These are phyloP conservation scores for Ogataea degrootiae DNA, from an alignment of 805 yeast genomes.

Conservation along the genomic window DNA sequence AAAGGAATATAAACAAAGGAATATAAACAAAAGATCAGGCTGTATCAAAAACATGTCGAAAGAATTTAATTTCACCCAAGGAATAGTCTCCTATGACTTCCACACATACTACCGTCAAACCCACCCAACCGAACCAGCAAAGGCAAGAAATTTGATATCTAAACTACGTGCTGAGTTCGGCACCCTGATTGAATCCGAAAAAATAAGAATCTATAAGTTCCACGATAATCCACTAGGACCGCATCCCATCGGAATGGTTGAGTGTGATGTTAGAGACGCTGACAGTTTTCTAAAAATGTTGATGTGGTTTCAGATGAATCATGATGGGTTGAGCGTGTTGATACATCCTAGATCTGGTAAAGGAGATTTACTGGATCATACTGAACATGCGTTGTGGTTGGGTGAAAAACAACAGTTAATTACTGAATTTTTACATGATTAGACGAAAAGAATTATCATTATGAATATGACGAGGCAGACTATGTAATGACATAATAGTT, in stretches of 20 bases:
- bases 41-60: neutral
- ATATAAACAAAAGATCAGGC: too few relatives aligned
- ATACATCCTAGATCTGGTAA: constrained; percentile 47
- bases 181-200: constrained; percentile 32
- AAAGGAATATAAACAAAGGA: too few relatives aligned
- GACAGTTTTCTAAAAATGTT: constrained; percentile 40
- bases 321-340: constrained; percentile 46
- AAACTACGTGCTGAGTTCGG: constrained; percentile 21
- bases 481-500: neutral
- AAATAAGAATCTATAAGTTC: constrained; percentile 38
- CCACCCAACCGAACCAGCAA: constrained; percentile 29
- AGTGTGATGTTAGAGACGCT: constrained; percentile 45
- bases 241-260: constrained; percentile 57
- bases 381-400: constrained; percentile 52
- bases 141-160: constrained; percentile 24
- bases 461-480: neutral
- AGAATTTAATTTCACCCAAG: constrained; percentile 9
- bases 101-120: constrained; percentile 48
- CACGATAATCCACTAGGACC: constrained; percentile 53
- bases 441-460: neutral
- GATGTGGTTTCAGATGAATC: constrained; percentile 49
- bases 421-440: constrained; percentile 3
- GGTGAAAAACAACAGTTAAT: constrained; percentile 31
- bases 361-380: constrained; percentile 45
- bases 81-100: constrained; percentile 43